A percentile compares a stretch with the other conserved stretches of the same genome.
These are phyloP conservation scores for Fusarium napiforme DNA, from an alignment of 2,329 filamentous ascomycete genomes.

Conservation along the genomic window DNA sequence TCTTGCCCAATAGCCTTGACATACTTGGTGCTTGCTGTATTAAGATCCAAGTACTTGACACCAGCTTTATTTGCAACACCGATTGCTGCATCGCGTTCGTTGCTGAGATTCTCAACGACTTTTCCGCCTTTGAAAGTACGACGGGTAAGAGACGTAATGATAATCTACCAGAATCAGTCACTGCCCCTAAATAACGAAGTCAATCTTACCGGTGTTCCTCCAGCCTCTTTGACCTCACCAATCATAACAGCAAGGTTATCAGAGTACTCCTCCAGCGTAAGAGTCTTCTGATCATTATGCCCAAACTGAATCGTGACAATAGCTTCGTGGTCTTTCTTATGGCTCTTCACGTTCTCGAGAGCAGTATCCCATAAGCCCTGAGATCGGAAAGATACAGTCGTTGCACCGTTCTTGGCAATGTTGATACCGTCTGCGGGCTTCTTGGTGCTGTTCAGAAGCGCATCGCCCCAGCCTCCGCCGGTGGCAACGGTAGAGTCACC, in stretches of 20 bases:
- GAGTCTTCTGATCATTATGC: conserved; percentile 16
- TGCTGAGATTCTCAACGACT: conserved; percentile 3
- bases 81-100: conserved; percentile 15
- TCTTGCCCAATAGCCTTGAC: conserved; percentile 16
- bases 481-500: conserved; percentile 23
- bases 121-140: conserved; percentile 12
- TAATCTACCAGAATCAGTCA: neutral
- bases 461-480: neutral
- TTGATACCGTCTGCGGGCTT: neutral
- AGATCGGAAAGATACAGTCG: conserved; percentile 8
- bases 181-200: rapidly evolving
- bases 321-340: neutral
- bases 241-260: conserved; percentile 12
- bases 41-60: neutral
- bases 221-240: neutral
- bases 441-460: conserved; percentile 4
- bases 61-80: neutral
- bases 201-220: conserved; percentile 10
- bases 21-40: conserved; percentile 12
- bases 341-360: neutral
- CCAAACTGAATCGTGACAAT: conserved; percentile 21
- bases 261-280: conserved; percentile 14
- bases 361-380: conserved; percentile 10
- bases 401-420: conserved; percentile 16
- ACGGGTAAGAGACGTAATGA: conserved; percentile 12